Evolutionary conservation across 805 yeast species (phyloP).

Genomic region (Pichia phayaonensis): DNA sequence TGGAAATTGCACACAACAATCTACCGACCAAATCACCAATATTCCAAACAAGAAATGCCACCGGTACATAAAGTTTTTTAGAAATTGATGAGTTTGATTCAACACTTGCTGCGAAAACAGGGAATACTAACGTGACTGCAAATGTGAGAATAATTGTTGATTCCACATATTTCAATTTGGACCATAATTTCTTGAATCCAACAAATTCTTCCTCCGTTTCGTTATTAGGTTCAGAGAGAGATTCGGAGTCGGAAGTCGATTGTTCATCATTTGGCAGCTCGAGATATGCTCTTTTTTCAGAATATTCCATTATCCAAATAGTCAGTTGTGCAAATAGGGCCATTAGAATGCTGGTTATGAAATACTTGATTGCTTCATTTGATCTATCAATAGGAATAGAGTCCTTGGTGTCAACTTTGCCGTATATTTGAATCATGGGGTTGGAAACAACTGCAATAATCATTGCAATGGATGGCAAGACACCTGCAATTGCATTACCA

Average conservation of each 20-base stretch:
- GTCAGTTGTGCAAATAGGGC: slow-evolving; percentile 16
- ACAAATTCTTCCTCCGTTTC: slow-evolving; percentile 30
- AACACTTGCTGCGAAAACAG: slow-evolving; percentile 78
- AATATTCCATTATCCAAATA: slow-evolving; percentile 18
- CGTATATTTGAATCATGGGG: slow-evolving; percentile 1
- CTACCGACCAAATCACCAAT: slow-evolving; percentile 81
- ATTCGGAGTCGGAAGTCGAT: background rate
- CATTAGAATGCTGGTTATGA: slow-evolving; percentile 25
- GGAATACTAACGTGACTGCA: slow-evolving; percentile 68
- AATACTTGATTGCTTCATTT: slow-evolving; percentile 31
- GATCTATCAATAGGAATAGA: slow-evolving; percentile 15
- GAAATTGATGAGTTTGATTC: slow-evolving; percentile 33
- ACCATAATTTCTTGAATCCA: slow-evolving; percentile 54
- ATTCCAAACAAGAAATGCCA: slow-evolving; percentile 82
- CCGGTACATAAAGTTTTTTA: slow-evolving; percentile 52
- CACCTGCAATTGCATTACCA: slow-evolving; percentile 94
- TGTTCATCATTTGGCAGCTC: slow-evolving; percentile 2
- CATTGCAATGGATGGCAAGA: slow-evolving; percentile 71
- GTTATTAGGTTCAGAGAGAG: background rate
- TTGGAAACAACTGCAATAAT: slow-evolving; percentile 40
- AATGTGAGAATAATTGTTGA: slow-evolving; percentile 68
- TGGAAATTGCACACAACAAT: slow-evolving; percentile 46
- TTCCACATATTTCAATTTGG: slow-evolving; percentile 55
- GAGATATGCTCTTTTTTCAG: slow-evolving; percentile 13
- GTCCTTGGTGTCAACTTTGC: background rate